phyloP scores from a whole-genome alignment of 2,329 filamentous ascomycete genomes.

The Coleophoma cylindrospora region DNA sequence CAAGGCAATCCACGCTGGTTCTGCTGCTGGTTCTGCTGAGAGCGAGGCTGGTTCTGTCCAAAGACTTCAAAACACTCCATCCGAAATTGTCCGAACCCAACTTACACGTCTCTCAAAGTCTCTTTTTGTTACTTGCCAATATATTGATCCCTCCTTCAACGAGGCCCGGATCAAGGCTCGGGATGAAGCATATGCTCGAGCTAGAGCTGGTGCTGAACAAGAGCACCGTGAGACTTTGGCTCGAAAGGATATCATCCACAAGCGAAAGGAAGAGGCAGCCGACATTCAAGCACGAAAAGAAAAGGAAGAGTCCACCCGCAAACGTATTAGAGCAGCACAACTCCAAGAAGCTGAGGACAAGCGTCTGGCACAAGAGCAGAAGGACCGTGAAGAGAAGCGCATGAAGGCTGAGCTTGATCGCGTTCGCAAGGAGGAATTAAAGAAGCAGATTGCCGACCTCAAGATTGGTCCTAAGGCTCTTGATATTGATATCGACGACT shows the following conservation, averaged over 20 bases:
- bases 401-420: conserved; percentile 83
- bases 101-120: conserved; percentile 87
- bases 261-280: conserved; percentile 94
- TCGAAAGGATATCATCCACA: conserved; percentile 87
- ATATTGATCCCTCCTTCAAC: conserved; percentile 87
- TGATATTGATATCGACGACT: conserved; percentile 72
- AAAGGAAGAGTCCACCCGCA: conserved; percentile 86
- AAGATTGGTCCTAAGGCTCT: conserved; percentile 78
- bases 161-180: conserved; percentile 75
- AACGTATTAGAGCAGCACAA: conserved; percentile 80
- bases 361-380: conserved; percentile 86
- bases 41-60: conserved; percentile 80
- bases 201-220: conserved; percentile 82
- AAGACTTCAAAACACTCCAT: conserved; percentile 93
- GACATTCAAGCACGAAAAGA: conserved; percentile 84
- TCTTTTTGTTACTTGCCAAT: conserved; percentile 89
- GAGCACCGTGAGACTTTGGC: conserved; percentile 83
- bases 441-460: conserved; percentile 87
- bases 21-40: conserved; percentile 81
- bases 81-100: conserved; percentile 95
- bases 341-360: conserved; percentile 85
- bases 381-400: conserved; percentile 81
- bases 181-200: conserved; percentile 72
- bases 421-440: conserved; percentile 87
- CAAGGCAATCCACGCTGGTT: conserved; percentile 84